Conservation (phyloP, 192 early-diverging fungal species). For the Coemansia asiatica region DNA sequence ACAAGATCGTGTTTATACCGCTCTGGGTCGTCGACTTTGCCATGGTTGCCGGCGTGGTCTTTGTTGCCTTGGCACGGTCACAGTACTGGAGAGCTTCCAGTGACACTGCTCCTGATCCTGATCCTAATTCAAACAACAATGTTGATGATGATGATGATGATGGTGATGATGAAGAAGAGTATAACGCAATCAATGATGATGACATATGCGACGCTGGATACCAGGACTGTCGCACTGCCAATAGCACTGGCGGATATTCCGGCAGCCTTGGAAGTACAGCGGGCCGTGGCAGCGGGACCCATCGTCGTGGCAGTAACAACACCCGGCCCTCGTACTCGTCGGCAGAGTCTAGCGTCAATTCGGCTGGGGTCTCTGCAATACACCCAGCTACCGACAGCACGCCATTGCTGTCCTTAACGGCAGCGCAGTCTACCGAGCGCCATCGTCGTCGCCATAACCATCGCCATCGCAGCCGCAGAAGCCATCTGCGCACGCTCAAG, state of each 20-base stretch:
- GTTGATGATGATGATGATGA: constrained; percentile 15
- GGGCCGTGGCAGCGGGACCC: neutral
- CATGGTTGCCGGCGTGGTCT: constrained; percentile 35
- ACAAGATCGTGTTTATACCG: constrained; percentile 75
- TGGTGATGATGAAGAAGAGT: constrained; percentile 36
- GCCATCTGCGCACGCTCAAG: constrained; percentile 15
- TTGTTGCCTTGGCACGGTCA: neutral
- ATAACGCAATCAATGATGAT: constrained; percentile 17
- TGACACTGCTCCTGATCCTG: neutral
- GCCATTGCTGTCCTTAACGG: constrained; percentile 15
- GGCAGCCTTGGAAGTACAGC: constrained; percentile 2
- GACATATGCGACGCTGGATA: neutral
- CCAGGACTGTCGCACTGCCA: neutral
- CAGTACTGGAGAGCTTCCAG: constrained; percentile 12
- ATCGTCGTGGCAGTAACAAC: neutral
- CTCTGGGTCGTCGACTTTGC: constrained; percentile 72
- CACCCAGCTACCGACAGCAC: constrained; percentile 27
- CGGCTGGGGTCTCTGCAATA: neutral
- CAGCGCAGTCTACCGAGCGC: constrained; percentile 12
- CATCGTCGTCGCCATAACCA: constrained; percentile 1
- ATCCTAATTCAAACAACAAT: constrained; percentile 19
- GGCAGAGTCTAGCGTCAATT: neutral
- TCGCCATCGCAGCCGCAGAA: neutral
- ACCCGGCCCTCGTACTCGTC: neutral
- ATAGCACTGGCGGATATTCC: neutral